Evolutionary conservation across 2,329 filamentous ascomycete genomes (phyloP), one percentile per base, ranked within the genome.

Genomic region (Mycogone perniciosa): DNA sequence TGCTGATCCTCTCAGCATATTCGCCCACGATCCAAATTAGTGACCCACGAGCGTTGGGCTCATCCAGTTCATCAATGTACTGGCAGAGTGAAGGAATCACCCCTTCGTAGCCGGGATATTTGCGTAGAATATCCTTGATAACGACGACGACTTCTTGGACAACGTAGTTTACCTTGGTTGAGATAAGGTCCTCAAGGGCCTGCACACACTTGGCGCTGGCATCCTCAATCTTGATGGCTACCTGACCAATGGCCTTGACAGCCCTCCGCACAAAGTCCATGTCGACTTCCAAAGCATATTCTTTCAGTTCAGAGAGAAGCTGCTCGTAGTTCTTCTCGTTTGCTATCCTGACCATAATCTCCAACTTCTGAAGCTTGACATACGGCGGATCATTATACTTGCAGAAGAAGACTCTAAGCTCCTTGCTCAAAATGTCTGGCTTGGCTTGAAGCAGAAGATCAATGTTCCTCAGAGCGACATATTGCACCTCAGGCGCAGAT

Each of bases 311-410:
- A 8, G 91, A 88, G 11, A 99, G 76, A 29, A 99, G 77, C 65
- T 97, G 93, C 64, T 99, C 93, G 54, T 92, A 92, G 65, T 97
- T 99, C 65, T 86, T 87, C 60, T 96, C 91, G 71, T 96, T 97
- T 54, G 92, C 89, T 83, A 99, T 97, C 68, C 93, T 85, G 44
- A 99, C 92, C 93, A 99, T 97, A 56, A 97, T 97, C 67, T 99
- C 93, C 45, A 99, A 81, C 67, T 99, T 99, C 66, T 96, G 88
- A 54, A 99, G 83, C 70, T 99, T 99, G 62, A 99, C 85, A 67
- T 99, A 99, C 26, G 90, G 90, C 2, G 93, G 92, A 61, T 99
- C 93, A 66, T 97, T 97, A 75, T 99, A 99, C 73, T 99, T 99
- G 85, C 93, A 99, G 74, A 99, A 99, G 74, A 99, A 99, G 7